Base-by-base conservation (phyloP, 2,329 filamentous ascomycete species). In the Penicillium sp. region DNA sequence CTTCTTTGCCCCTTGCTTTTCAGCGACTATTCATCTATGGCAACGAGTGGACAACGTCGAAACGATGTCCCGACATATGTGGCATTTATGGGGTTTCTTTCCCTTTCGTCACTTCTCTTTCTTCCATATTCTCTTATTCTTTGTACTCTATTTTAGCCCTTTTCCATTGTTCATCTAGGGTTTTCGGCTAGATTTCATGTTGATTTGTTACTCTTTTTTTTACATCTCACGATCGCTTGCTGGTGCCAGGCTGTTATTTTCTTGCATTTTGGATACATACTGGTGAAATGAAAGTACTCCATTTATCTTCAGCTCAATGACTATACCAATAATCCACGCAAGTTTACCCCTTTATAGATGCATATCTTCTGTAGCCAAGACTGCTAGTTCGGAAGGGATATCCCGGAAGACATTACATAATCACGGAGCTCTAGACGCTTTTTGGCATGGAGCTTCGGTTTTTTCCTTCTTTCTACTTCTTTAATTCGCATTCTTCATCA, bases 1-100 rank as follows among this genome's bases (percentile, higher is more conserved):
- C 39, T 47, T 43, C 55, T 61, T 57, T 59, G 53, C 62, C 58
- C 60, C 59, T 62, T 59, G 59, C 60, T 64, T 65, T 61, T 65
- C 29, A 67, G 65, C 65, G 64, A 66, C 59, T 63, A 49, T 59
- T 61, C 59, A 65, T 63, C 59, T 59, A 60, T 63, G 61, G 60
- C 64, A 63, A 63, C 51, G 47, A 66, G 61, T 61, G 62, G 64
- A 67, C 64, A 63, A 66, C 63, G 64, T 61, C 58, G 64, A 66
- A 66, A 66, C 61, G 64, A 67, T 62, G 57, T 62, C 62, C 62
- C 61, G 60, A 61, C 54, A 60, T 55, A 53, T 60, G 47, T 62
- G 58, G 53, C 61, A 62, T 63, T 60, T 55, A 60, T 59, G 52
- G 54, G 9, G 31, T 49, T 55, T 48, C 42, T 55, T 45, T 53